phyloP scores from a whole-genome alignment of 768 basidiomycete species.

The Paxillus ammoniavirescens region DNA sequence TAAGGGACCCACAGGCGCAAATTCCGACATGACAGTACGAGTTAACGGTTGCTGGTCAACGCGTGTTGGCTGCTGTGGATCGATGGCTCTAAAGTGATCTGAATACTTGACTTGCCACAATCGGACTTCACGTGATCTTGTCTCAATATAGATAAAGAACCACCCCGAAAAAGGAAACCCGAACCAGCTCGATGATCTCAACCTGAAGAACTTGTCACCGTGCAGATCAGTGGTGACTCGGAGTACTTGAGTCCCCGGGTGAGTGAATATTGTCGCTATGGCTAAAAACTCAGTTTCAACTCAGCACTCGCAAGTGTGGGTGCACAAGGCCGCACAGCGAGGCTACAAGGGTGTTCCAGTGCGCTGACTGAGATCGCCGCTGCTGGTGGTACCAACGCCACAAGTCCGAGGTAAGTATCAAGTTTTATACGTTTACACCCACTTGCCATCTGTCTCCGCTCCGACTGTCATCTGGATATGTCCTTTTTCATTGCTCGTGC shows the following conservation, averaged over 20 bases:
- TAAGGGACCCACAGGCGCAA: constrained; percentile 28
- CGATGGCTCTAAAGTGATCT: neutral
- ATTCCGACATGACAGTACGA: constrained; percentile 21
- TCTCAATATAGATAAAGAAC: neutral
- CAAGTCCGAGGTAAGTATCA: constrained; percentile 4
- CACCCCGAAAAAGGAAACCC: neutral
- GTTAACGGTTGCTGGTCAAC: constrained; percentile 14
- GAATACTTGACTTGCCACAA: constrained; percentile 22
- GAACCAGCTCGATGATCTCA: neutral
- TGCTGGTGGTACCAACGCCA: constrained; percentile 13
- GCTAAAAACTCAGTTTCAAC: neutral
- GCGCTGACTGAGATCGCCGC: neutral
- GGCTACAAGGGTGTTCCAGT: too few relatives aligned
- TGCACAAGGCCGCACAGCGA: neutral
- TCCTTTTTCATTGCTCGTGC: neutral
- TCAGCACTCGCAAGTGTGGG: constrained; percentile 2
- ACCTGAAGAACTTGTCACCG: neutral
- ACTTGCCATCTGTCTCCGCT: neutral
- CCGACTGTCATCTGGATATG: neutral
- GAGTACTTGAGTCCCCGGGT: too few relatives aligned
- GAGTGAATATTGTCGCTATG: neutral
- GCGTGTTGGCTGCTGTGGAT: constrained; percentile 20
- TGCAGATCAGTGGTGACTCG: neutral
- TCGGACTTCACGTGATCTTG: constrained; percentile 2
- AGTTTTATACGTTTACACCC: neutral